Percentiles rank a stretch among this genome's conserved stretches.
Evolutionary conservation across 768 basidiomycete species (phyloP).

Genomic region (Lyophyllum shimeji): DNA sequence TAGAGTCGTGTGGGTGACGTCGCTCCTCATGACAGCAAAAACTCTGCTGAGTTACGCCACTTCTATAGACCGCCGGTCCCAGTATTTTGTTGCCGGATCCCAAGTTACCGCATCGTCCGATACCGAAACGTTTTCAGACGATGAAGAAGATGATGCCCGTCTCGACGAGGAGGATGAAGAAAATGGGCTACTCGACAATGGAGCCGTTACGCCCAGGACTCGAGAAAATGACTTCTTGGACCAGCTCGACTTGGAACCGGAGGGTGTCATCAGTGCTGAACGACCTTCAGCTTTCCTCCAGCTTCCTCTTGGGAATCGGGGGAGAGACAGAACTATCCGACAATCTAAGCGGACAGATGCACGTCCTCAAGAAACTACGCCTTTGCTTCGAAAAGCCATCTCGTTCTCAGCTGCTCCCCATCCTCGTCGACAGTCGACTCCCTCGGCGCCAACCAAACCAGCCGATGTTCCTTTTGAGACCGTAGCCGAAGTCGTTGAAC

Average conservation of each 20-base stretch:
- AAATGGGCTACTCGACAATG: constrained; percentile 20
- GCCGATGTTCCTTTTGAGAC: not conserved
- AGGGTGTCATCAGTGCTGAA: constrained; percentile 11
- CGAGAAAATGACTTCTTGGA: constrained; percentile 16
- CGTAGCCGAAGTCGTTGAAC: not conserved
- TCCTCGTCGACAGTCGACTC: constrained; percentile 11
- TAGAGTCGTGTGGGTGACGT: constrained; percentile 54
- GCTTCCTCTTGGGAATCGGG: not conserved
- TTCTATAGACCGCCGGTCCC: constrained; percentile 61
- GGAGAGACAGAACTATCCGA: not conserved
- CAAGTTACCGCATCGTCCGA: constrained; percentile 52
- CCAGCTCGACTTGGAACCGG: constrained; percentile 22
- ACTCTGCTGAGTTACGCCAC: not conserved
- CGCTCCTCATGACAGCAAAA: not conserved
- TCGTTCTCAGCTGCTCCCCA: constrained; percentile 24
- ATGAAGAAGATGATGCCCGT: constrained; percentile 34
- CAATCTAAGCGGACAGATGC: not conserved
- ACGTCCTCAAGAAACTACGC: constrained; percentile 26
- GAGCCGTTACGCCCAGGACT: constrained; percentile 7
- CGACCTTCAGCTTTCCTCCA: not conserved
- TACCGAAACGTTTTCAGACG: constrained; percentile 32
- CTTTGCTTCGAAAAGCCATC: constrained; percentile 33
- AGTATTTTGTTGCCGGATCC: constrained; percentile 63
- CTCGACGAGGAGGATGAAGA: constrained; percentile 20
- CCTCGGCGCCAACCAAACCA: not conserved